phyloP scores from a whole-genome alignment of 805 yeast species.

The Yarrowia deformans region DNA sequence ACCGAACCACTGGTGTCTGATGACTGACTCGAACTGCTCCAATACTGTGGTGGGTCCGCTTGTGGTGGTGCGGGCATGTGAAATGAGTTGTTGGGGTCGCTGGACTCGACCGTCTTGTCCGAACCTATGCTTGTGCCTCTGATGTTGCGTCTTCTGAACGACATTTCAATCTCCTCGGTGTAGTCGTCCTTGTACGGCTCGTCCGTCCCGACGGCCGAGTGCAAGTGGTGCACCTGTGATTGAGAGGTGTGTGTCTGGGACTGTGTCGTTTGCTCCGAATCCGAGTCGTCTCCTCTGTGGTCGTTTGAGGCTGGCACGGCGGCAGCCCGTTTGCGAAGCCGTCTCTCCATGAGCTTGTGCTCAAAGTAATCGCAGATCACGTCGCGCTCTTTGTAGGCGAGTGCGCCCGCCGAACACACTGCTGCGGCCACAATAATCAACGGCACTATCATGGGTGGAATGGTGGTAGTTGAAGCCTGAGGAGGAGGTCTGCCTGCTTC shows the following conservation, averaged over 20 bases:
- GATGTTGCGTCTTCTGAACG: slow-evolving; percentile 22
- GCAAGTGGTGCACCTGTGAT: background rate
- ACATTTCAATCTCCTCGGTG: slow-evolving; percentile 37
- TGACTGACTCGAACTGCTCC: slow-evolving; percentile 14
- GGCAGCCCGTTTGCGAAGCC: slow-evolving; percentile 21
- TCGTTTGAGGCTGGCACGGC: slow-evolving; percentile 30
- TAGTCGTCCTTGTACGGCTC: slow-evolving; percentile 27
- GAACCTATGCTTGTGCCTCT: slow-evolving; percentile 34
- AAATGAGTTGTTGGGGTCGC: slow-evolving; percentile 24
- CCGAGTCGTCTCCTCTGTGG: background rate
- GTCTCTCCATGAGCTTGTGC: slow-evolving; percentile 33
- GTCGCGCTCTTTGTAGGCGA: slow-evolving; percentile 36
- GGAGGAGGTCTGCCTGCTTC: slow-evolving; percentile 1
- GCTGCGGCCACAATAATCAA: slow-evolving; percentile 37
- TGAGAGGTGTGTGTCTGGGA: slow-evolving; percentile 6
- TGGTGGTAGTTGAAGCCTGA: slow-evolving; percentile 2
- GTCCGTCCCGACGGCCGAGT: slow-evolving; percentile 19
- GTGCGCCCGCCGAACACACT: slow-evolving; percentile 37
- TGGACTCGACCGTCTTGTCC: slow-evolving; percentile 27
- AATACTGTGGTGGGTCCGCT: background rate
- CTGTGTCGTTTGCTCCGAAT: slow-evolving; percentile 4
- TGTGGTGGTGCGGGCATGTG: slow-evolving; percentile 25
- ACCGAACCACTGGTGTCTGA: background rate
- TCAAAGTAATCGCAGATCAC: slow-evolving; percentile 33
- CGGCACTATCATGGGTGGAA: slow-evolving; percentile 36